Conservation (phyloP, 2,329 filamentous ascomycete species). For the Trichoderma sp. region DNA sequence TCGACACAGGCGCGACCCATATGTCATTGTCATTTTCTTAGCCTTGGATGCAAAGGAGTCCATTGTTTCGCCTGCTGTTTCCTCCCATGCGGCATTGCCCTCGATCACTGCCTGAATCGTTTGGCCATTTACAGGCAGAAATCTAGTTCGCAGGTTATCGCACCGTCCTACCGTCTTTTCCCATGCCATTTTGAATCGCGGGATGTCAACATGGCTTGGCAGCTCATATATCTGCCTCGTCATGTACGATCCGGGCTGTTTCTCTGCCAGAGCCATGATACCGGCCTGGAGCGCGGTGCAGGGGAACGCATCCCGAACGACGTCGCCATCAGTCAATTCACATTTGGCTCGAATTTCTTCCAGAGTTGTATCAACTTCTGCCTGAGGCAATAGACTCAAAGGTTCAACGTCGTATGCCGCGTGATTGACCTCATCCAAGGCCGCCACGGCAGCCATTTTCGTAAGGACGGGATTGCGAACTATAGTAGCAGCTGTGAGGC, state of each 20-base stretch:
- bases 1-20: conserved; percentile 10
- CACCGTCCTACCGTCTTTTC: conserved; percentile 18
- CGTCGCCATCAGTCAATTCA: background rate
- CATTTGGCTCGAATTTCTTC: background rate
- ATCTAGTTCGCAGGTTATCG: conserved; percentile 23
- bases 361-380: background rate
- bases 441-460: conserved; percentile 6
- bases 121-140: conserved; percentile 8
- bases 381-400: background rate
- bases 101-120: conserved; percentile 5
- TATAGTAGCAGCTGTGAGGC: conserved; percentile 2
- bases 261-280: conserved; percentile 20
- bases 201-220: background rate
- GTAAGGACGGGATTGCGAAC: conserved; percentile 8
- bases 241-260: conserved; percentile 21
- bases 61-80: background rate
- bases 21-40: background rate
- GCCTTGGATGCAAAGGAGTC: background rate
- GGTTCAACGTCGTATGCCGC: background rate
- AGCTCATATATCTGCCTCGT: conserved; percentile 24
- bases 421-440: background rate
- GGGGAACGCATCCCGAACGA: conserved; percentile 16
- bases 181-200: conserved; percentile 35
- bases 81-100: background rate
- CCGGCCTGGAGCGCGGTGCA: conserved; percentile 12